Percentiles rank a stretch among this genome's conserved stretches.
Conservation (phyloP, 2,329 filamentous ascomycete genomes). For the Beauveria caledonica region DNA sequence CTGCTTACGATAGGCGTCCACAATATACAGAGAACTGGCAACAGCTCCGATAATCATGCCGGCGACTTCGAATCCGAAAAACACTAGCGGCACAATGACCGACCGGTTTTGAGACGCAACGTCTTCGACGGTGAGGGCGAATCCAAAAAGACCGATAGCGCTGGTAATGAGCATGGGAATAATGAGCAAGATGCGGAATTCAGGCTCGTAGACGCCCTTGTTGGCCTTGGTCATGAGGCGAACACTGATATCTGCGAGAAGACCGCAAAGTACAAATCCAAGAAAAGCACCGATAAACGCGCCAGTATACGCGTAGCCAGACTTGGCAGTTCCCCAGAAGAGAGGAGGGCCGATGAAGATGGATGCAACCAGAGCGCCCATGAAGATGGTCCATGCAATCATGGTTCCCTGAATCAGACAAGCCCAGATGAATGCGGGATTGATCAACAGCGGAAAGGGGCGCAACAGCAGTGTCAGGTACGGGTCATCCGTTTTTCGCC, state of each 20-base stretch:
- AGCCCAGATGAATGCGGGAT: conserved; percentile 78
- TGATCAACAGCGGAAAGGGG: conserved; percentile 73
- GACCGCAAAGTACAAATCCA: conserved; percentile 68
- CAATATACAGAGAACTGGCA: conserved; percentile 76
- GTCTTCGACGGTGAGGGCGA: conserved; percentile 63
- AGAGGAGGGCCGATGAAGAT: conserved; percentile 75
- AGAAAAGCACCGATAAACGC: conserved; percentile 76
- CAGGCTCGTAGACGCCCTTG: conserved; percentile 78
- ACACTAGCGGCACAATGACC: conserved; percentile 69
- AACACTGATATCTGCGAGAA: conserved; percentile 65
- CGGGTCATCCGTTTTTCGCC: conserved; percentile 68
- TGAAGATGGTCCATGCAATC: conserved; percentile 94
- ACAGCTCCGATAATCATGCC: conserved; percentile 92
- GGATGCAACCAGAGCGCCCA: conserved; percentile 72
- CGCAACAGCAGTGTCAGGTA: conserved; percentile 60
- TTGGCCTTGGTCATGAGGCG: conserved; percentile 65
- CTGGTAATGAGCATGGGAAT: conserved; percentile 74
- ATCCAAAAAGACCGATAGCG: conserved; percentile 73
- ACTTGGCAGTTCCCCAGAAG: conserved; percentile 72
- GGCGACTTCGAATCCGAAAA: conserved; percentile 75
- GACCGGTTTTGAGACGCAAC: conserved; percentile 48
- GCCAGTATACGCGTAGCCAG: conserved; percentile 80
- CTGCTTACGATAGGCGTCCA: conserved; percentile 77
- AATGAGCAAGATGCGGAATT: conserved; percentile 79
- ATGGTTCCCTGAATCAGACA: conserved; percentile 76